These are phyloP conservation scores for Trichosporon asahii DNA, from an alignment of 1,284 basidiomycete species.

Conservation along the genomic window DNA sequence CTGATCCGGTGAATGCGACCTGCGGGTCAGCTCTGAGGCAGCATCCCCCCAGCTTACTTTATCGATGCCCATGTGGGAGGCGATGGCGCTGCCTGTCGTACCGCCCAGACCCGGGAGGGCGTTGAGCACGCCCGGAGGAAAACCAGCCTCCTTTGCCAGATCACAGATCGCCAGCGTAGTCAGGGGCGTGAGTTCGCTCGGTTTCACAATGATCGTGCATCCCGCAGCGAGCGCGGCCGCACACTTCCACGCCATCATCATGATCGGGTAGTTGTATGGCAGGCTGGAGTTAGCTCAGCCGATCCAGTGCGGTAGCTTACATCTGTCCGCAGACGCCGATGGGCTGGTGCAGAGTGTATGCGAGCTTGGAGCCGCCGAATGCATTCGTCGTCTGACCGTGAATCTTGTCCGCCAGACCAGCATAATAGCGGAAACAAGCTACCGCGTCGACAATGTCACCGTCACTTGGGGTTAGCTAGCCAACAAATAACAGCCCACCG, in stretches of 20 bases:
- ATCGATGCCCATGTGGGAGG: slow-evolving; percentile 72
- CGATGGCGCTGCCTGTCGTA: slow-evolving; percentile 78
- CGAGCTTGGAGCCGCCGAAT: slow-evolving; percentile 62
- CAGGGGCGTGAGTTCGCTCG: slow-evolving; percentile 85
- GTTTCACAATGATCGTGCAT: slow-evolving; percentile 57
- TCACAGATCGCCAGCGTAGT: slow-evolving; percentile 66
- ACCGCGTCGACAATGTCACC: slow-evolving; percentile 31
- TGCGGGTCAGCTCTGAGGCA: slow-evolving; percentile 61
- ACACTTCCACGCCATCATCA: slow-evolving; percentile 90
- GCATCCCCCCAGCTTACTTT: slow-evolving; percentile 54
- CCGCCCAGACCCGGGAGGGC: slow-evolving; percentile 76
- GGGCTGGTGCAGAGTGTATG: slow-evolving; percentile 85
- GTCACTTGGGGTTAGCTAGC: slow-evolving; percentile 55
- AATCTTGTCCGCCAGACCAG: slow-evolving; percentile 60
- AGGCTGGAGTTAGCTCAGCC: slow-evolving; percentile 56
- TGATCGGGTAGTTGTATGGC: slow-evolving; percentile 88
- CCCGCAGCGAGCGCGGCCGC: slow-evolving; percentile 78
- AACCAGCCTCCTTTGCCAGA: slow-evolving; percentile 57
- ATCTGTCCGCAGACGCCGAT: slow-evolving; percentile 90
- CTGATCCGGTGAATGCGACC: slow-evolving; percentile 59
- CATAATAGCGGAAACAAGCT: slow-evolving; percentile 46
- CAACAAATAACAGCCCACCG: slow-evolving; percentile 48
- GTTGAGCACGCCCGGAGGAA: slow-evolving; percentile 91
- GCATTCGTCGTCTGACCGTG: slow-evolving; percentile 53
- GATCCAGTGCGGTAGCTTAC: slow-evolving; percentile 52